Base-by-base conservation (phyloP, 805 yeast species). In the Pichia manshurica region DNA sequence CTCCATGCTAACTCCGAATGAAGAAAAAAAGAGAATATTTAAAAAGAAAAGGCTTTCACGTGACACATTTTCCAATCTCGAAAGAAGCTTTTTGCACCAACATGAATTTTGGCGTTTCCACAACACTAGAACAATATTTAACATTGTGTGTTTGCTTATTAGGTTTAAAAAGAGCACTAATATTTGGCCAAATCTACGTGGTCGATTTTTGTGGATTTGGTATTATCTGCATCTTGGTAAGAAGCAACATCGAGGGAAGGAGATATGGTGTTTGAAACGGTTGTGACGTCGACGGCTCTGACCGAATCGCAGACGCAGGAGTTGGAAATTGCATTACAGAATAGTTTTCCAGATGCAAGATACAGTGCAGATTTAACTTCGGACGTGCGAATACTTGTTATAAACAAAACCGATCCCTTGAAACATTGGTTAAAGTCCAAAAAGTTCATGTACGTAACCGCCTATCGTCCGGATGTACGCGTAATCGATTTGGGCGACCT, bases 391-490 rank as follows among this genome's bases (percentile, higher is more conserved):
- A 45, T 56, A 13, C 42, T 64, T 25, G 55, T 64, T 19, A 50
- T 63, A 2, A 58, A 64, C 40, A 54, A 63, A 7, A 35, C 48
- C 4, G 49, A 50, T 21, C 46, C 51, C 8, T 53, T 52, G 23
- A 46, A 47, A 33, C 29, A 33, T 13, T 64, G 68, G 68, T 34
- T 57, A 13, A 62, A 66, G 46, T 77, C 84, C 1, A 78, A 74
- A 29, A 81, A 81, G 57, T 81, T 70, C 60, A 68, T 64, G 46
- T 79, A 71, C 56, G 72, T 76, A 37, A 71, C 75, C 6, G 60
- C 68, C 46, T 65, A 69, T 47, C 65, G 87, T 45, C 71, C 72
- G 35, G 91, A 84, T 60, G 71, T 87, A 23, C 58, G 57, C 40
- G 77, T 87, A 49, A 59, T 87, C 10, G 59, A 67, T 6, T 72